phyloP scores from a whole-genome alignment of 139 green algal species.

The Diplosphaera chodatii region DNA sequence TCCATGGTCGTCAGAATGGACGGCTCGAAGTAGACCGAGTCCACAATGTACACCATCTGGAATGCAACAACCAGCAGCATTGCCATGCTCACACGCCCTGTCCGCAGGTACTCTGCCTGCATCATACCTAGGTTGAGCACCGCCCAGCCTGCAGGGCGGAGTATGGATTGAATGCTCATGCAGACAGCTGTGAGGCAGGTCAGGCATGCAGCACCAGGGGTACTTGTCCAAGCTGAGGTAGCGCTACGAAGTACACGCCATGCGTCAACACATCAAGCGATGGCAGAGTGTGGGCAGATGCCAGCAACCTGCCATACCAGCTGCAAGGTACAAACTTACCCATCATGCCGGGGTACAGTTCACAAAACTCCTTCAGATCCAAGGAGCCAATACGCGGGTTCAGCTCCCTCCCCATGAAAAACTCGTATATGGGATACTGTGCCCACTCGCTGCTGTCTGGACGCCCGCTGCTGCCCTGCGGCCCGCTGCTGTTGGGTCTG shows the following conservation, averaged over 20 bases:
- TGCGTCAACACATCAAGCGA: neutral
- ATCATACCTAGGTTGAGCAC: slow-evolving; percentile 57
- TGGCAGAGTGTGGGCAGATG: no score
- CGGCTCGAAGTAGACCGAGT: slow-evolving; percentile 62
- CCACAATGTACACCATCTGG: slow-evolving; percentile 63
- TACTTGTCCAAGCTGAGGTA: no score
- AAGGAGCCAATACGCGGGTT: slow-evolving; percentile 71
- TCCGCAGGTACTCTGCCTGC: slow-evolving; percentile 52
- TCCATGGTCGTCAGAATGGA: slow-evolving; percentile 96
- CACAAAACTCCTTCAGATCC: slow-evolving; percentile 92
- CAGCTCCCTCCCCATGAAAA: slow-evolving; percentile 89
- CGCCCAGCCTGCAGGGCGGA: slow-evolving; percentile 41
- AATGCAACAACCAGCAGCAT: slow-evolving; percentile 82
- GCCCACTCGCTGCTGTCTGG: neutral
- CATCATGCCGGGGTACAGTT: slow-evolving; percentile 84
- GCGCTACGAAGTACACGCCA: no score
- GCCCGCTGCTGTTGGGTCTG: no score
- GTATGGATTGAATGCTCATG: no score
- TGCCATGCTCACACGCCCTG: slow-evolving; percentile 43
- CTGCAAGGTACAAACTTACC: slow-evolving; percentile 23
- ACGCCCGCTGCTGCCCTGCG: slow-evolving; percentile 33
- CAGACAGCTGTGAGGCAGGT: no score
- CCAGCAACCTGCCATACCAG: no score
- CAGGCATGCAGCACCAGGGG: no score
- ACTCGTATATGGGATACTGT: slow-evolving; percentile 67